phyloP scores from a whole-genome alignment of 257 asterid genomes.

The Solanum acaule region DNA sequence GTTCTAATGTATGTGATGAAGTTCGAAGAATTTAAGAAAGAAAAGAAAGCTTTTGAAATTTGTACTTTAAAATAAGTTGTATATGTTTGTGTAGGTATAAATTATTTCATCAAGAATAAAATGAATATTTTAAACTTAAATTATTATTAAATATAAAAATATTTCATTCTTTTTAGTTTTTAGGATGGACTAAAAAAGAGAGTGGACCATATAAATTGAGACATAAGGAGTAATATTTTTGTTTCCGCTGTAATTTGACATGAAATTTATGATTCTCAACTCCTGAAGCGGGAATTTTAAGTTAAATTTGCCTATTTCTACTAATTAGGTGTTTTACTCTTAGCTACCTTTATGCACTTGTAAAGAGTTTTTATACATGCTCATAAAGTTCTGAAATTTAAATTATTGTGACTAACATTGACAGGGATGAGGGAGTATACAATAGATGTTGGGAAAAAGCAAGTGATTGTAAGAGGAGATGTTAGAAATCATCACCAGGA shows the following conservation, averaged over 20 bases:
- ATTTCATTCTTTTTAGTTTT: not conserved
- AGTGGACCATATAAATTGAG: not conserved
- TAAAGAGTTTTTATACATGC: not conserved
- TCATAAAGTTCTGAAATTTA: not conserved
- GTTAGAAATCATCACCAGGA: not conserved
- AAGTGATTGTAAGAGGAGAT: slow-evolving; percentile 10
- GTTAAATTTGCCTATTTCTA: not conserved
- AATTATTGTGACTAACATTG: not conserved
- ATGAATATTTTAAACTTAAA: not conserved
- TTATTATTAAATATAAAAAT: not conserved
- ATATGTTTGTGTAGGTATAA: not conserved
- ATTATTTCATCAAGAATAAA: not conserved
- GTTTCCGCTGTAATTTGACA: not conserved
- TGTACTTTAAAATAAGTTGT: not conserved
- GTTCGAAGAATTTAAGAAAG: not conserved
- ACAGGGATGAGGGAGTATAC: slow-evolving; percentile 20
- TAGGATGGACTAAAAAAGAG: not conserved
- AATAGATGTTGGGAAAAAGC: slow-evolving; percentile 3
- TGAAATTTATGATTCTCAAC: not conserved
- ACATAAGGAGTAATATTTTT: not conserved
- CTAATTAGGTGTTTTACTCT: not conserved
- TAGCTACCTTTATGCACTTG: not conserved
- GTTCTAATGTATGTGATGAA: not conserved
- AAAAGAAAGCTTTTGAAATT: not conserved
- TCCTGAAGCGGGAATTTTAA: not conserved